Evolutionary conservation across 2,329 filamentous ascomycete species (phyloP).

Genomic region (Colletotrichum filicis): DNA sequence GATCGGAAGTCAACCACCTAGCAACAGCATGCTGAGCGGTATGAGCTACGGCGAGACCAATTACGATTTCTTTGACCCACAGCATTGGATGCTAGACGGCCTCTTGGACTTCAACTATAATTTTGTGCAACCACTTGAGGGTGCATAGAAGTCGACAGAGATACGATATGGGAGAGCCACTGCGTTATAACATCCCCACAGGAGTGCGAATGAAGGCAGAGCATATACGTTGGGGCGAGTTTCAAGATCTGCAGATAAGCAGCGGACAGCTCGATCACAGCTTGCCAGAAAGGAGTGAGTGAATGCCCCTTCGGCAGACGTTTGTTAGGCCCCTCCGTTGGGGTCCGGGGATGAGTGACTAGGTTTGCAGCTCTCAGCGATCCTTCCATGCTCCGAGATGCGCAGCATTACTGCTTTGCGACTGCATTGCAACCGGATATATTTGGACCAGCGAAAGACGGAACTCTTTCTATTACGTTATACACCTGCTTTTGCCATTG

Average conservation of each 20-base stretch:
- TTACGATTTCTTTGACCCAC: conserved; percentile 90
- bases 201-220: neutral
- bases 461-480: conserved; percentile 7
- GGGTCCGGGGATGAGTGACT: conserved; percentile 30
- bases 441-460: neutral
- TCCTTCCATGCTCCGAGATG: conserved; percentile 21
- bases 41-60: conserved; percentile 73
- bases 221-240: conserved; percentile 10
- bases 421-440: neutral
- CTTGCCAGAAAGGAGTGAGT: conserved; percentile 30
- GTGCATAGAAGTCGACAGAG: conserved; percentile 50
- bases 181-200: neutral
- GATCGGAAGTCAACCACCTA: conserved; percentile 31
- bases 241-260: conserved; percentile 13
- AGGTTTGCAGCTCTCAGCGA: conserved; percentile 31
- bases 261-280: conserved; percentile 6
- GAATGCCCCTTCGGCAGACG: conserved; percentile 30
- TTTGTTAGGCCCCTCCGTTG: conserved; percentile 20
- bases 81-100: conserved; percentile 94
- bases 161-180: neutral
- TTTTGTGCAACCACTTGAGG: conserved; percentile 66
- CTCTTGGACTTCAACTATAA: conserved; percentile 83
- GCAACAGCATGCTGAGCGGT: conserved; percentile 59
- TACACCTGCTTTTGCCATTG: conserved; percentile 16
- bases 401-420: conserved; percentile 7